A percentile compares a stretch with the other conserved stretches of the same genome.
These are phyloP conservation scores for Russula foetens DNA, from an alignment of 768 basidiomycete species.

Conservation along the genomic window DNA sequence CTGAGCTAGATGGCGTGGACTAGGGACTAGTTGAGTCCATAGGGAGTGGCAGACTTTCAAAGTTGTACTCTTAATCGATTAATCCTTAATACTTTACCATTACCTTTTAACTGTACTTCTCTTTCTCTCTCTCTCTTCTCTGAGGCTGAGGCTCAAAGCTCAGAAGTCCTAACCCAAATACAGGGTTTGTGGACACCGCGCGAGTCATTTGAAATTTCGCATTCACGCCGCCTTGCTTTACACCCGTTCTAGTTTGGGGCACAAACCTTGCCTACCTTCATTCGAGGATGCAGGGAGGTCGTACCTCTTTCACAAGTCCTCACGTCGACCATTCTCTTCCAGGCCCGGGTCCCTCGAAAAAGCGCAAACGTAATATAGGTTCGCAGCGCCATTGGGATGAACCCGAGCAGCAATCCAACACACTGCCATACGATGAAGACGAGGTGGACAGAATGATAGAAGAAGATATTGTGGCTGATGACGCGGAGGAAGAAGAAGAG, in stretches of 20 bases:
- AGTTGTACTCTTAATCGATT: too few relatives aligned
- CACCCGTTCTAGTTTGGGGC: not conserved
- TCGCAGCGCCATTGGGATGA: slow-evolving; percentile 39
- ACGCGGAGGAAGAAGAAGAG: slow-evolving; percentile 35
- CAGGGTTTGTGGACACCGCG: too few relatives aligned
- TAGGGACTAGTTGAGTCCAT: not conserved
- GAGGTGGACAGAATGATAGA: not conserved
- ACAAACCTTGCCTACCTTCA: not conserved
- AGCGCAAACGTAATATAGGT: slow-evolving; percentile 11
- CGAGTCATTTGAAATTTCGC: too few relatives aligned
- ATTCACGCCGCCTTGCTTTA: too few relatives aligned
- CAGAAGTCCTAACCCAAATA: too few relatives aligned
- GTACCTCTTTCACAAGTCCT: slow-evolving; percentile 4
- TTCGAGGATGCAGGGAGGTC: slow-evolving; percentile 14
- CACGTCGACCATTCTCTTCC: slow-evolving; percentile 11
- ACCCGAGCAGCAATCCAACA: slow-evolving; percentile 24
- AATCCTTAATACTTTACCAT: too few relatives aligned
- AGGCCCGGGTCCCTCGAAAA: slow-evolving; percentile 15
- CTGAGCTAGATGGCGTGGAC: slow-evolving; percentile 13
- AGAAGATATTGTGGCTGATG: slow-evolving; percentile 21
- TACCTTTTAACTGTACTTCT: too few relatives aligned
- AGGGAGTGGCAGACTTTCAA: too few relatives aligned
- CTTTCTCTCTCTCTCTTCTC: too few relatives aligned
- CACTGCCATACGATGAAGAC: slow-evolving; percentile 29
- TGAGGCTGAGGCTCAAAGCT: too few relatives aligned